Evolutionary conservation across 1,139 yeast genomes (phyloP).

Genomic region (Yamadazyma kanchanaburiensis): DNA sequence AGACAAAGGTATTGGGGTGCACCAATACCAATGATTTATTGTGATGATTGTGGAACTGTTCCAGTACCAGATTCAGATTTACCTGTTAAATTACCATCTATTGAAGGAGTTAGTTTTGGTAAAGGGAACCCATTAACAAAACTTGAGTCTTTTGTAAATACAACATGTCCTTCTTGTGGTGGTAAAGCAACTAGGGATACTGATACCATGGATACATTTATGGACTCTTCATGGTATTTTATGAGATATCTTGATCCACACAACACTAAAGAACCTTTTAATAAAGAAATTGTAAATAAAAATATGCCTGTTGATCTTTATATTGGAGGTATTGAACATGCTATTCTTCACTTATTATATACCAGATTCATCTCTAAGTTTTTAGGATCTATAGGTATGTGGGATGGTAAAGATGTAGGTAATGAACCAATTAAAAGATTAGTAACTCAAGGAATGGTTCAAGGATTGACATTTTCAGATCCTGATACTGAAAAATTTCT

Average conservation of each 20-base stretch:
- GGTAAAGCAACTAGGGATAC: slow-evolving; percentile 78
- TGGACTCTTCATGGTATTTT: slow-evolving; percentile 97
- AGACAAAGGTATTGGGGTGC: slow-evolving; percentile 99
- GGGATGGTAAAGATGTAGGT: slow-evolving; percentile 37
- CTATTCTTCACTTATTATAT: slow-evolving; percentile 84
- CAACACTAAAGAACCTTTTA: slow-evolving; percentile 55
- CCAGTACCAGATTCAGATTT: slow-evolving; percentile 84
- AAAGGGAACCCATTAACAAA: slow-evolving; percentile 73
- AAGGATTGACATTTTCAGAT: slow-evolving; percentile 77
- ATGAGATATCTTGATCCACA: slow-evolving; percentile 78
- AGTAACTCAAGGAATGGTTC: slow-evolving; percentile 98
- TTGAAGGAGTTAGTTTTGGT: slow-evolving; percentile 36
- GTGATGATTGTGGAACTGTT: slow-evolving; percentile 79
- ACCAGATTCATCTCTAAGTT: slow-evolving; percentile 84
- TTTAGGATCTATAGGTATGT: slow-evolving; percentile 54
- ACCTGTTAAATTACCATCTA: slow-evolving; percentile 75
- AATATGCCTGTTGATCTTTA: slow-evolving; percentile 85
- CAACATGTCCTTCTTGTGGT: slow-evolving; percentile 80
- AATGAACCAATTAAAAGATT: slow-evolving; percentile 81
- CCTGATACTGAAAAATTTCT: slow-evolving; percentile 72
- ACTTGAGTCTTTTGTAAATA: slow-evolving; percentile 66
- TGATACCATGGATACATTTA: slow-evolving; percentile 97
- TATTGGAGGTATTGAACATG: slow-evolving; percentile 95
- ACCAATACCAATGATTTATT: slow-evolving; percentile 91
- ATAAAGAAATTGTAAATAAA: slow-evolving; percentile 44